Base-by-base conservation (phyloP, 176 grass and related monocot genomes). In the Aegilops longissima region DNA sequence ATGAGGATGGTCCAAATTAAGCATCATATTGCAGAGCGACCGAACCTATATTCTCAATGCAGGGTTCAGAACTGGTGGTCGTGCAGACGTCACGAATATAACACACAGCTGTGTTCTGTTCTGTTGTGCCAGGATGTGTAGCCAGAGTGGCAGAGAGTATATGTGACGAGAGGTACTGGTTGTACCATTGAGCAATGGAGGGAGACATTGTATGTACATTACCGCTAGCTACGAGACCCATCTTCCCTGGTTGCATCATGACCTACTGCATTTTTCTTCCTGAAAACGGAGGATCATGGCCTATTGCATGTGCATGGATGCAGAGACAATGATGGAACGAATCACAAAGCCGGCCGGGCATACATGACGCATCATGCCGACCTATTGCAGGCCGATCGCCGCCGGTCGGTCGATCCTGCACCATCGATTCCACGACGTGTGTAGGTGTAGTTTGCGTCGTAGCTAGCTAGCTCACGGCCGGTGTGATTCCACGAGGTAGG, bases 161-260 rank as follows among this genome's bases (percentile, higher is more conserved):
- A 42, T 34, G 52, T 56, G 73, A 78, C 73, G 73, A 83, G 73
- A 79, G 7, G 68, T 56, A 34, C 77, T 35, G 36, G 34, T 14
- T 62, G 9, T 62, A 62, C 61, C 61, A 62, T 9, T 9, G 21
- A 62, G 21, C 9, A 10, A 23, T 3, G 29, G 21, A 58, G 6
- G 35, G 23, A 31, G 1, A 14, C 34, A 72, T 23, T 23, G 69
- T 20, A 49, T 51, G 47, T 51, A 59, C 62, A 69, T 25, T 16
- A 23, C 12, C 30, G 33, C 24, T 6, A 42, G 9, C 2, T 42
- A n/a, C 3, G 12, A 27, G 36, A 9, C 34, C 34, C 82, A 61
- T 42, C 24, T 30, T 73, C 59, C 12, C 11, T 5, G 72, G 27
- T 51, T 51, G 42, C 42, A 75, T 74, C 12, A 73, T 73, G 13